These are phyloP conservation scores for Raphanus sativus DNA, from an alignment of 345 rosid species.

Conservation along the genomic window DNA sequence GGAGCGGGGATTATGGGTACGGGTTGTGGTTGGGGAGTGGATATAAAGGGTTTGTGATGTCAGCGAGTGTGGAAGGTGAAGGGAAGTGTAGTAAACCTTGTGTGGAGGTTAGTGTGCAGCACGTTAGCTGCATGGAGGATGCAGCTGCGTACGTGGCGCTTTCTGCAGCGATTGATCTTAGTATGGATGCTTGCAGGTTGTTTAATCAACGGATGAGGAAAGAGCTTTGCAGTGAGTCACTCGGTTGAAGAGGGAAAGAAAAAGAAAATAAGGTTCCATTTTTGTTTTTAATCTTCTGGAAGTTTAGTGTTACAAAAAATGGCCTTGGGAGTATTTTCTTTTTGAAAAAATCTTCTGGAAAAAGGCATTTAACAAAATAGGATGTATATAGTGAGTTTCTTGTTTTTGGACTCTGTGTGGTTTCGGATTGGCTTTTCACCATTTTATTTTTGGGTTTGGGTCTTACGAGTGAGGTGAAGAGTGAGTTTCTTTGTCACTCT, in stretches of 20 bases:
- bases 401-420: slow-evolving; percentile 23
- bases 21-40: slow-evolving; percentile 19
- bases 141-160: slow-evolving; percentile 94
- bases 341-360: neutral
- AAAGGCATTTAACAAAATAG: slow-evolving; percentile 27
- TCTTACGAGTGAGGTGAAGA: slow-evolving; percentile 22
- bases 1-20: slow-evolving; percentile 30
- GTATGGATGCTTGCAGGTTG: slow-evolving; percentile 90
- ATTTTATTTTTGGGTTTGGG: slow-evolving; percentile 6
- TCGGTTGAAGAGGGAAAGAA: slow-evolving; percentile 23
- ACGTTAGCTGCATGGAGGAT: slow-evolving; percentile 87
- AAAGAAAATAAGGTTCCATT: neutral
- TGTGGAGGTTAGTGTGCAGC: slow-evolving; percentile 89
- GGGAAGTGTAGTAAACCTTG: slow-evolving; percentile 82
- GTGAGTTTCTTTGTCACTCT: slow-evolving; percentile 29
- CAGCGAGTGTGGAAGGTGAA: slow-evolving; percentile 82
- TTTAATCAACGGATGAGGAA: slow-evolving; percentile 86
- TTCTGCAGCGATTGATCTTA: slow-evolving; percentile 84
- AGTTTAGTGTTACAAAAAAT: slow-evolving; percentile 9
- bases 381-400: slow-evolving; percentile 37
- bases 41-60: slow-evolving; percentile 83
- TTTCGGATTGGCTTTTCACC: neutral
- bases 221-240: slow-evolving; percentile 61
- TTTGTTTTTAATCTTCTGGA: neutral
- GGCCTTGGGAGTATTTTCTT: slow-evolving; percentile 21